These are phyloP conservation scores for Aspergillus costaricaensis DNA, from an alignment of 2,329 filamentous ascomycete genomes.

Conservation along the genomic window DNA sequence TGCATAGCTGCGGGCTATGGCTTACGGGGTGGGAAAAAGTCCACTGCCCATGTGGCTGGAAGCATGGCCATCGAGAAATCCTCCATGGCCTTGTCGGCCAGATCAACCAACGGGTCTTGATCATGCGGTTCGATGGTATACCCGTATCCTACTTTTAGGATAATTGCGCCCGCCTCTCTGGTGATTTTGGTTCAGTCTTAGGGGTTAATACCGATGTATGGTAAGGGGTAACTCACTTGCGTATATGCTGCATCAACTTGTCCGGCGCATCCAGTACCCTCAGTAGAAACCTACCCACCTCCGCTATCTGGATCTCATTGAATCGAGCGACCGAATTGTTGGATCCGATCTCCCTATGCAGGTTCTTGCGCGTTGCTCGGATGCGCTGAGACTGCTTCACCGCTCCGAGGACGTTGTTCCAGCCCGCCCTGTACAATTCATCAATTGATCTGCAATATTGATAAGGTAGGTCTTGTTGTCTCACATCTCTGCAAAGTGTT, in stretches of 20 bases:
- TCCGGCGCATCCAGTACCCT: slow-evolving; percentile 44
- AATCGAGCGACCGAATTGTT: slow-evolving; percentile 43
- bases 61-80: slow-evolving; percentile 45
- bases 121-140: slow-evolving; percentile 27
- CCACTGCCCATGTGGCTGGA: slow-evolving; percentile 49
- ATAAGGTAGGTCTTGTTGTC: background rate
- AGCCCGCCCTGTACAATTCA: slow-evolving; percentile 30
- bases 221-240: slow-evolving; percentile 18
- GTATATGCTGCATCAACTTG: slow-evolving; percentile 44
- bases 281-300: slow-evolving; percentile 47
- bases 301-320: slow-evolving; percentile 44
- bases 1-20: background rate
- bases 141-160: slow-evolving; percentile 44
- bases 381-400: slow-evolving; percentile 38
- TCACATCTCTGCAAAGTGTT: slow-evolving; percentile 36
- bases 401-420: slow-evolving; percentile 38
- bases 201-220: background rate
- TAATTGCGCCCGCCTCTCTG: slow-evolving; percentile 39
- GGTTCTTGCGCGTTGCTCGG: slow-evolving; percentile 48
- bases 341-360: slow-evolving; percentile 48
- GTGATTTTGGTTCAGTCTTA: slow-evolving; percentile 1
- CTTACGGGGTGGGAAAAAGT: slow-evolving; percentile 42
- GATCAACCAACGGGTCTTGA: slow-evolving; percentile 39
- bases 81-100: slow-evolving; percentile 43
- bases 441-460: background rate